Base-by-base conservation (phyloP, 1,139 yeast species). In the Kodamaea sp. region DNA sequence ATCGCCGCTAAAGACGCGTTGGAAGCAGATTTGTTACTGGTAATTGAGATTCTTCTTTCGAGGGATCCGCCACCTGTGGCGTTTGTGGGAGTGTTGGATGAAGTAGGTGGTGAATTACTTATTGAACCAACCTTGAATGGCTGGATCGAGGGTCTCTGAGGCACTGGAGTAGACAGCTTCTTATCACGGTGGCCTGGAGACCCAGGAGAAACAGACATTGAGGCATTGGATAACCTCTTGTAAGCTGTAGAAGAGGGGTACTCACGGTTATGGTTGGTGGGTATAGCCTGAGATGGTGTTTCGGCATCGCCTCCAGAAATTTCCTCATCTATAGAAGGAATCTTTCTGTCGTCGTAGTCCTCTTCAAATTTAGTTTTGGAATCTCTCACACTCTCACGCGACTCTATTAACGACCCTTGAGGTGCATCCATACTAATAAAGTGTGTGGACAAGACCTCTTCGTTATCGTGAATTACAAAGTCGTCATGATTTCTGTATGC, bases 401-500 rank as follows among this genome's bases (percentile, higher is more conserved):
- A 18, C 6, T 18, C 21, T 7, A 7, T 9, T 9, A 18, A 6
- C n/a, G n/a, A n/a, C n/a, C n/a, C n/a, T 5, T 8, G 5, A 7
- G 28, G 28, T 30, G 53, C 59, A 46, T 77, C 83, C 47, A 75
- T 54, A 29, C 61, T 61, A 32, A 73, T 58, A 47, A 81, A 81
- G 43, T 81, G 86, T 22, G 71, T 72, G 8, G 85, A 76, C 21
- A 83, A 57, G 3, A 80, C 59, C 35, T 78, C 80, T 51, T 84
- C 90, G 15, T 79, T 76, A 47, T 84, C 90, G 43, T 72, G 76
- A 13, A 87, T 66, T 26, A 73, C 65, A 58, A 90, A 92, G 35
- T 78, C 74, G 41, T 79, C 72, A 51, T 87, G 85, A 25, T 68
- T 71, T 39, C 98, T 73, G 53, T 84, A 90, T 5, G 94, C 84